A percentile compares a stretch with the other conserved stretches of the same genome.
Evolutionary conservation across 202 grass and related monocot genomes (phyloP).

Genomic region (Zizania palustris): DNA sequence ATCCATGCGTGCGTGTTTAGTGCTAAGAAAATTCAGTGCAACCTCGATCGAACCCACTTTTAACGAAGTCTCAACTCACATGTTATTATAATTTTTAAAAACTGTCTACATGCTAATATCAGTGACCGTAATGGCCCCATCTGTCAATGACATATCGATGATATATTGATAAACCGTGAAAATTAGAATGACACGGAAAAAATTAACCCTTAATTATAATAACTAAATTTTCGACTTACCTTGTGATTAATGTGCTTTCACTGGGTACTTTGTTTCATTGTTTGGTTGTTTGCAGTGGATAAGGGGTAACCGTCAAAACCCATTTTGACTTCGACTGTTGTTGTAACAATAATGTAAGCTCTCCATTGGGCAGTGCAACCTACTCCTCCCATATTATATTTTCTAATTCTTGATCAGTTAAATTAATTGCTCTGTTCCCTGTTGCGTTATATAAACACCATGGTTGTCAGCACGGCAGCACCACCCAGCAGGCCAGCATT

Average conservation of each 20-base stretch:
- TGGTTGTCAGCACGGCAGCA: constrained; percentile 24
- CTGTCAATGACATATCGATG: too few relatives aligned
- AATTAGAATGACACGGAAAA: too few relatives aligned
- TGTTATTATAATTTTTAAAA: too few relatives aligned
- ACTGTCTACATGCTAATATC: too few relatives aligned
- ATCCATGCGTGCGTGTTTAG: not conserved
- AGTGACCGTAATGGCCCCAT: too few relatives aligned
- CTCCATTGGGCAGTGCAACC: constrained; percentile 60
- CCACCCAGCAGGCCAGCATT: not conserved
- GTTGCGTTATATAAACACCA: constrained; percentile 54
- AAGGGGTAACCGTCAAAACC: constrained; percentile 40
- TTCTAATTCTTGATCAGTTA: not conserved
- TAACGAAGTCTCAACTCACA: not conserved
- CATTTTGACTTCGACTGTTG: constrained; percentile 32
- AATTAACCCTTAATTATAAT: not conserved
- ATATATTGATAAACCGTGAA: too few relatives aligned
- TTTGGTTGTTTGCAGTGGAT: constrained; percentile 28
- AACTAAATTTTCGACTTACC: constrained; percentile 10
- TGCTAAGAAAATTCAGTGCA: constrained; percentile 22
- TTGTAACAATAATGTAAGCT: not conserved
- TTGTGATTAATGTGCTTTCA: not conserved
- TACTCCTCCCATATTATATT: constrained; percentile 43
- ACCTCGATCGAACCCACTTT: not conserved
- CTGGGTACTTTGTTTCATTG: not conserved
- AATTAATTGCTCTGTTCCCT: constrained; percentile 2